Conservation (phyloP, 306 rosid species). For the Cicer pinnatifidum region DNA sequence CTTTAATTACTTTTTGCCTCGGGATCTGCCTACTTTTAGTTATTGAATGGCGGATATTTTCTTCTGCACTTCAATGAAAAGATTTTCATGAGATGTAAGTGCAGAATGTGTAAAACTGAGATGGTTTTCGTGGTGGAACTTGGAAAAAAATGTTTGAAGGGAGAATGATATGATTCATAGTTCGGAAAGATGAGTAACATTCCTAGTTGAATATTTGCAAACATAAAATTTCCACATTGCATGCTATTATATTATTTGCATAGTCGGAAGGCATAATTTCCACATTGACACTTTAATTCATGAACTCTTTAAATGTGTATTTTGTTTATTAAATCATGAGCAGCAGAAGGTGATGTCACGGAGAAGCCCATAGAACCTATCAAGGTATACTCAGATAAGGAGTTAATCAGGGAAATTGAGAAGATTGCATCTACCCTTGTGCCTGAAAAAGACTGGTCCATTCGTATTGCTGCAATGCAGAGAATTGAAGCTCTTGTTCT, state of each 20-base stretch:
- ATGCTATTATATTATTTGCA: conserved; percentile 23
- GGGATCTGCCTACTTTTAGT: conserved; percentile 14
- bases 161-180: conserved; percentile 26
- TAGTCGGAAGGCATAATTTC: background rate
- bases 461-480: conserved; percentile 94
- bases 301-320: conserved; percentile 24
- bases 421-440: conserved; percentile 88
- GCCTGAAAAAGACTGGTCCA: conserved; percentile 98
- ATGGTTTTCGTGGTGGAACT: conserved; percentile 36
- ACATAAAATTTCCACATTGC: background rate
- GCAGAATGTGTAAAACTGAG: conserved; percentile 22
- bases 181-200: conserved; percentile 5
- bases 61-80: conserved; percentile 8
- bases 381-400: conserved; percentile 96
- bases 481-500: conserved; percentile 89
- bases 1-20: background rate
- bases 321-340: conserved; percentile 46
- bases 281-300: conserved; percentile 22
- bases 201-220: conserved; percentile 4
- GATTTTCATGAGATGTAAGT: conserved; percentile 1
- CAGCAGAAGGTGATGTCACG: conserved; percentile 81
- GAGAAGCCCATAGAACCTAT: conserved; percentile 85
- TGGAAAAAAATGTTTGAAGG: conserved; percentile 28
- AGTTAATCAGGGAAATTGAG: conserved; percentile 89
- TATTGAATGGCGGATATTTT: conserved; percentile 32